phyloP scores from a whole-genome alignment of 192 early-diverging fungal species.

The Funneliformis geosporum region DNA sequence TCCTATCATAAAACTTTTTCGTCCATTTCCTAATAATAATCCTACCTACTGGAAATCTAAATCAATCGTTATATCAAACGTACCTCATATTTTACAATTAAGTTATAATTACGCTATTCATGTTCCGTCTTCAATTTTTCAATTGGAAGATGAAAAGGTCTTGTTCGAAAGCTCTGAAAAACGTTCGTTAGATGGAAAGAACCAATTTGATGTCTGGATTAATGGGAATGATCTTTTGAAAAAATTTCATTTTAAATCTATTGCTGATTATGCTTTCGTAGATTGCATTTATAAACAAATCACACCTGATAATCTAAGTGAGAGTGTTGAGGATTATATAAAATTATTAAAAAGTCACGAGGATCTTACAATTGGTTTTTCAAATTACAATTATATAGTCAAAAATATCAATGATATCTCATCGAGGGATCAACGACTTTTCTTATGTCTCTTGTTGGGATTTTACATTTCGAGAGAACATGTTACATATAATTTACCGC shows the following conservation, averaged over 20 bases:
- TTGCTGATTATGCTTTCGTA: neutral
- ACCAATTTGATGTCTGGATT: too few species aligned
- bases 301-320: neutral
- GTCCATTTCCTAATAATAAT: too few species aligned
- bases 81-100: neutral
- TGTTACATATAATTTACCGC: too few species aligned
- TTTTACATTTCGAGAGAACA: neutral
- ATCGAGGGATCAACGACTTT: neutral
- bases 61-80: neutral
- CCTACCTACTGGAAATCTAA: neutral
- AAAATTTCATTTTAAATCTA: too few species aligned
- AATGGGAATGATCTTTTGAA: too few species aligned
- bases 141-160: conserved; percentile 5
- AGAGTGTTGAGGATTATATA: neutral
- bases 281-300: neutral
- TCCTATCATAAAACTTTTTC: neutral
- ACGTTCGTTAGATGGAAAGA: neutral
- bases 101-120: conserved; percentile 1
- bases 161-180: conserved; percentile 22
- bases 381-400: neutral
- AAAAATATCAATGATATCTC: neutral
- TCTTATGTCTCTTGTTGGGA: neutral
- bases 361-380: neutral
- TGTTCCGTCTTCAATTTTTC: too few species aligned
- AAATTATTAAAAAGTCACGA: neutral